Evolutionary conservation across 164 flowering plant species (phyloP).

Genomic region (Chloranthus sessilifolius): DNA sequence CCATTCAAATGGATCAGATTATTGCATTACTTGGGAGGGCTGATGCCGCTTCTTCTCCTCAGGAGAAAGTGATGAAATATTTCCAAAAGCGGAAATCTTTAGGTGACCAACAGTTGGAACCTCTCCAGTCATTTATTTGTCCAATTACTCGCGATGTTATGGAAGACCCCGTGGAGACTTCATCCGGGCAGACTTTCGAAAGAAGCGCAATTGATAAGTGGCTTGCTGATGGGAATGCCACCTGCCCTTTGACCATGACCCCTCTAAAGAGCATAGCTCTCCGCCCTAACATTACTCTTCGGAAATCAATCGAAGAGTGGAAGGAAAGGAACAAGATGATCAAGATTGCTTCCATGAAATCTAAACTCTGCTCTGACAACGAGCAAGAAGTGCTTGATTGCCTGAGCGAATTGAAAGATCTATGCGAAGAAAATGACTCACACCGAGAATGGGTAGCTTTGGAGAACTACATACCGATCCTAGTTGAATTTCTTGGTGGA

Average conservation of each 20-base stretch:
- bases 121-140: constrained; percentile 63
- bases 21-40: constrained; percentile 69
- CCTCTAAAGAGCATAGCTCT: constrained; percentile 36
- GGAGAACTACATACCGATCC: constrained; percentile 54
- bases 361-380: constrained; percentile 32
- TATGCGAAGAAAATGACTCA: constrained; percentile 50
- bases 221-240: constrained; percentile 45
- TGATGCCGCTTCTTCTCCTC: constrained; percentile 51
- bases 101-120: constrained; percentile 58
- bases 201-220: constrained; percentile 64
- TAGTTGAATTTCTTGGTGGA: constrained; percentile 37
- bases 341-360: constrained; percentile 43
- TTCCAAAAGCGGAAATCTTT: constrained; percentile 45
- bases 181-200: constrained; percentile 76
- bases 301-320: constrained; percentile 84
- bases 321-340: constrained; percentile 70
- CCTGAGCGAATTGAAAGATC: constrained; percentile 41
- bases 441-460: constrained; percentile 63
- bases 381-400: constrained; percentile 45
- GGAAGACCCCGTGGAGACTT: constrained; percentile 73
- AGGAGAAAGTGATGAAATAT: constrained; percentile 47
- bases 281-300: constrained; percentile 60
- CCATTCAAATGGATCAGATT: constrained; percentile 78
- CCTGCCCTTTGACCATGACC: constrained; percentile 55
- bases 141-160: constrained; percentile 66